Conservation (phyloP, 371 early-diverging fungal species). For the Dichotomocladium elegans region DNA sequence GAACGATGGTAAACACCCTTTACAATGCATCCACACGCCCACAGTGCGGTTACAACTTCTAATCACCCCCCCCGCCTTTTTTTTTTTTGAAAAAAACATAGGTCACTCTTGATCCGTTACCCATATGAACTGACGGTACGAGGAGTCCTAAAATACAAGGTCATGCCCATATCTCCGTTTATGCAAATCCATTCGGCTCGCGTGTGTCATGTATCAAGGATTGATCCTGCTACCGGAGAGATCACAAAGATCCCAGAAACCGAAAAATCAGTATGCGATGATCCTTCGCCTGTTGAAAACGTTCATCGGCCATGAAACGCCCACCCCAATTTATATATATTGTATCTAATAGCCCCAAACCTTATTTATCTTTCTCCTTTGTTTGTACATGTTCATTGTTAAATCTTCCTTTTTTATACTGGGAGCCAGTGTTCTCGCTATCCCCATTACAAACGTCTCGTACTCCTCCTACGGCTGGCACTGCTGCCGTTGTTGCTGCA, state of each 20-base stretch:
- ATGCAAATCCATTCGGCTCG: constrained; percentile 26
- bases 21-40: not conserved
- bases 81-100: constrained; percentile 5
- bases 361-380: not conserved
- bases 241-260: constrained; percentile 12
- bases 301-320: not conserved
- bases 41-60: too few species aligned
- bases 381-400: constrained; percentile 2
- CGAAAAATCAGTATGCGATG: constrained; percentile 34
- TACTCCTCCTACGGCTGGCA: too few species aligned
- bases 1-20: constrained; percentile 36
- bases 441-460: constrained; percentile 6
- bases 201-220: constrained; percentile 34
- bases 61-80: too few species aligned
- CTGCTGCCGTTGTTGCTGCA: constrained; percentile 7
- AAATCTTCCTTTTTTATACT: constrained; percentile 14
- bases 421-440: constrained; percentile 9
- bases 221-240: constrained; percentile 43
- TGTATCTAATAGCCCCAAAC: not conserved
- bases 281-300: constrained; percentile 2
- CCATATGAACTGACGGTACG: constrained; percentile 65
- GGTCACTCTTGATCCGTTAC: constrained; percentile 52
- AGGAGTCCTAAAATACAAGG: constrained; percentile 57
- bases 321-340: not conserved
- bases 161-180: constrained; percentile 25